Evolutionary conservation across 106 monocot species (phyloP).

Genomic region (Hemerocallis citrina): DNA sequence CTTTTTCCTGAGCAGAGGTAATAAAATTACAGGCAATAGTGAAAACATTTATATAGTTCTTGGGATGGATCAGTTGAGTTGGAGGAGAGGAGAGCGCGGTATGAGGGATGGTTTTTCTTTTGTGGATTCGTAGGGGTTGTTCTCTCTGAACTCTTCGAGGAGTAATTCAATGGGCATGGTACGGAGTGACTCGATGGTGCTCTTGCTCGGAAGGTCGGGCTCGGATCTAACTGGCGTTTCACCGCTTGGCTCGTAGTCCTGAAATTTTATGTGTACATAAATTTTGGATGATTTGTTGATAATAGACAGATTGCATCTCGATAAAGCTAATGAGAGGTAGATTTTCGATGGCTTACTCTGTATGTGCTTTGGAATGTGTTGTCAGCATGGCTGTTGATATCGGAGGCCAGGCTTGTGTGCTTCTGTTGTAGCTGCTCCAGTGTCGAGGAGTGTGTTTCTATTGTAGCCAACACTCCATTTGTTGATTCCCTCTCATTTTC

Average conservation of each 20-base stretch:
- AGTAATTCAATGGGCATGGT: slow-evolving; percentile 70
- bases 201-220: slow-evolving; percentile 65
- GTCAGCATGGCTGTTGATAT: slow-evolving; percentile 37
- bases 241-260: slow-evolving; percentile 76
- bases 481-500: slow-evolving; percentile 29
- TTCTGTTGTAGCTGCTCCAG: slow-evolving; percentile 34
- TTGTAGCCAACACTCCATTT: slow-evolving; percentile 23
- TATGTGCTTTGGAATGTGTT: slow-evolving; percentile 37
- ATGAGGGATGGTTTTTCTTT: slow-evolving; percentile 63
- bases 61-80: slow-evolving; percentile 66
- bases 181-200: slow-evolving; percentile 66
- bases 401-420: slow-evolving; percentile 25
- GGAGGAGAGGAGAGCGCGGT: slow-evolving; percentile 69
- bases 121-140: slow-evolving; percentile 62
- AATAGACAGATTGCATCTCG: neutral
- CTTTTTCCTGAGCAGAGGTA: too few species aligned
- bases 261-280: neutral
- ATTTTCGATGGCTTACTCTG: slow-evolving; percentile 20
- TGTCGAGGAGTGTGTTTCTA: slow-evolving; percentile 27
- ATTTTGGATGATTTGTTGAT: neutral
- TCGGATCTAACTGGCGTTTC: slow-evolving; percentile 69
- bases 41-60: too few species aligned
- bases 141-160: slow-evolving; percentile 79
- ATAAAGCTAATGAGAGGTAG: too few species aligned
- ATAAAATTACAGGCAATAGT: too few species aligned